Base-by-base conservation (phyloP, 176 grass and related monocot species). In the Raddia guianensis region DNA sequence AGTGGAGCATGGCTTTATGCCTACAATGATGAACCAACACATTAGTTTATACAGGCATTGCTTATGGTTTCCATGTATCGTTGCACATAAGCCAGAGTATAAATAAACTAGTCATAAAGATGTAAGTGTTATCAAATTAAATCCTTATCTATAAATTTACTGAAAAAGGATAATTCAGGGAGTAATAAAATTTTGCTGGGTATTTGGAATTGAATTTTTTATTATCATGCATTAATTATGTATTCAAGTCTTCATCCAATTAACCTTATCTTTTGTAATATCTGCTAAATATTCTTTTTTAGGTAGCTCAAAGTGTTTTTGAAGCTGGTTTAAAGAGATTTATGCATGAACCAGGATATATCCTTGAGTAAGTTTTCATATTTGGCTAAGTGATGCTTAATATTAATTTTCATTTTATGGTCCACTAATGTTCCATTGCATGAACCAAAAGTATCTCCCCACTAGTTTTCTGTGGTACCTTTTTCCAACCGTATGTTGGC, bases 291-390 rank as follows among this genome's bases (percentile, higher is more conserved):
- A 68, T 60, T 73, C 8, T 68, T 12, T 85, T 88, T 66, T 70
- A 98, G 95, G 86, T 89, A 46, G 95, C 95, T 27, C 95, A 98
- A 80, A 98, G 59, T 91, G 88, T 98, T 84, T 98, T 95, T 89
- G 95, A 98, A 85, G 92, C 86, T 89, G 95, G 95, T 78, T 69
- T 98, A 77, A 98, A 94, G 87, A 82, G 64, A 87, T 98, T 98
- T 86, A 95, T 95, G 86, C 86, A 95, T 73, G 92, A 98, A 35
- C 92, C 95, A 59, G 88, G 87, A 83, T 95, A 95, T 34, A 89
- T 98, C 51, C 92, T 95, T 54, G 92, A 98, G 92, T 98, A 87
- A 89, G 91, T 89, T 61, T 75, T 83, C 16, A 68, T 70, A 66
- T 59, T 8, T 32, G 37, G 9, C 37, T 72, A 49, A 67, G 13